Evolutionary conservation across 768 basidiomycete species (phyloP).

Genomic region (Panus rudis): DNA sequence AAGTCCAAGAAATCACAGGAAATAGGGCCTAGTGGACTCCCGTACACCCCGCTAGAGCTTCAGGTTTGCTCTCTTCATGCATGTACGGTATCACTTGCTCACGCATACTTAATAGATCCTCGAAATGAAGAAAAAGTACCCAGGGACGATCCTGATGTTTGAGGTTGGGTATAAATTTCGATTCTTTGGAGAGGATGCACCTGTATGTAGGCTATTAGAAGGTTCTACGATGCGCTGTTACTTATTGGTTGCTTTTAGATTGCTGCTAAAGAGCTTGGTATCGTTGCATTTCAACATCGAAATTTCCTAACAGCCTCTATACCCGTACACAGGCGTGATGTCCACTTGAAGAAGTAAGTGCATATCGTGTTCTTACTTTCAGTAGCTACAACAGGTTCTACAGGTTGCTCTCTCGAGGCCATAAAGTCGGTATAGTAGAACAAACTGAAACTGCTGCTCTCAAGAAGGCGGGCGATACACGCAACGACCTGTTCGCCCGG

Average conservation of each 20-base stretch:
- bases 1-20: slow-evolving; percentile 31
- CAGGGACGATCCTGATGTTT: slow-evolving; percentile 65
- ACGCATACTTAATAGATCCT: slow-evolving; percentile 15
- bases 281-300: slow-evolving; percentile 62
- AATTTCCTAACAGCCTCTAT: slow-evolving; percentile 75
- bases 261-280: slow-evolving; percentile 71
- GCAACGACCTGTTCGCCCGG: slow-evolving; percentile 66
- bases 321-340: slow-evolving; percentile 57
- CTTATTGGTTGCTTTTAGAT: slow-evolving; percentile 37
- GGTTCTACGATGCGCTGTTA: neutral
- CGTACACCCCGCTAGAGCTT: slow-evolving; percentile 72
- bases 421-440: slow-evolving; percentile 78
- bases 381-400: slow-evolving; percentile 1
- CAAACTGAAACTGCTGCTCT: slow-evolving; percentile 86
- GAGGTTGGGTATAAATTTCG: slow-evolving; percentile 81
- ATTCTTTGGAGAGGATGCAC: slow-evolving; percentile 82
- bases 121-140: slow-evolving; percentile 55
- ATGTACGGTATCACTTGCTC: no score
- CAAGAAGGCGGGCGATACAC: slow-evolving; percentile 75
- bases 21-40: slow-evolving; percentile 60
- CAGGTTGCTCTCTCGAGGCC: slow-evolving; percentile 69
- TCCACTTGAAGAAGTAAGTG: slow-evolving; percentile 73
- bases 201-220: slow-evolving; percentile 32
- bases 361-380: neutral
- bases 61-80: no score